phyloP scores from a whole-genome alignment of 192 early-diverging fungal genomes.

The Lobosporangium transversale region DNA sequence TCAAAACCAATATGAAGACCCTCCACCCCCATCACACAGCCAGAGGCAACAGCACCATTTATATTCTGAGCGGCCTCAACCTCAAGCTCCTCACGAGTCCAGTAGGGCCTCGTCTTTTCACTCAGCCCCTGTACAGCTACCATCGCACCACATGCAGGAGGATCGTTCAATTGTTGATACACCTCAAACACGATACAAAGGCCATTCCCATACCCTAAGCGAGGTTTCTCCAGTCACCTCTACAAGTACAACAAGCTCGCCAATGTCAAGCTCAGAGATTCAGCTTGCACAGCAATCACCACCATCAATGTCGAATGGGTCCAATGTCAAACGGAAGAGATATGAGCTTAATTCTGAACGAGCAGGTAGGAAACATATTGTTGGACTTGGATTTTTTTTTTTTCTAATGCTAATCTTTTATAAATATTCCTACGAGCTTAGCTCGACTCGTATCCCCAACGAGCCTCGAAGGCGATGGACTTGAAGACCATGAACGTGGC shows the following conservation, averaged over 20 bases:
- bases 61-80: conserved; percentile 7
- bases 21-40: not conserved
- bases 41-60: not conserved
- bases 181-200: conserved; percentile 10
- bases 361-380: not conserved
- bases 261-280: conserved; percentile 34
- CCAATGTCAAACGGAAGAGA: conserved; percentile 19
- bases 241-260: conserved; percentile 8
- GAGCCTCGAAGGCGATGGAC: conserved; percentile 8
- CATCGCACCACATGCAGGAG: conserved; percentile 16
- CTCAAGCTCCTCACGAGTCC: not conserved
- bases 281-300: conserved; percentile 1
- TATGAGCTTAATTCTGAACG: conserved; percentile 6
- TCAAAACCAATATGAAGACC: conserved; percentile 12
- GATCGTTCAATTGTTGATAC: not conserved
- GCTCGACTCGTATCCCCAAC: conserved; percentile 21
- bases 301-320: not conserved
- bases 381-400: not conserved
- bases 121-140: conserved; percentile 30
- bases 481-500: conserved; percentile 3
- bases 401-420: not conserved
- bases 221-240: not conserved
- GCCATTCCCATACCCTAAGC: conserved; percentile 6
- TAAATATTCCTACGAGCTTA: not conserved
- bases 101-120: conserved; percentile 14